phyloP scores from a whole-genome alignment of 805 yeast genomes.

The Yarrowia sp. region DNA sequence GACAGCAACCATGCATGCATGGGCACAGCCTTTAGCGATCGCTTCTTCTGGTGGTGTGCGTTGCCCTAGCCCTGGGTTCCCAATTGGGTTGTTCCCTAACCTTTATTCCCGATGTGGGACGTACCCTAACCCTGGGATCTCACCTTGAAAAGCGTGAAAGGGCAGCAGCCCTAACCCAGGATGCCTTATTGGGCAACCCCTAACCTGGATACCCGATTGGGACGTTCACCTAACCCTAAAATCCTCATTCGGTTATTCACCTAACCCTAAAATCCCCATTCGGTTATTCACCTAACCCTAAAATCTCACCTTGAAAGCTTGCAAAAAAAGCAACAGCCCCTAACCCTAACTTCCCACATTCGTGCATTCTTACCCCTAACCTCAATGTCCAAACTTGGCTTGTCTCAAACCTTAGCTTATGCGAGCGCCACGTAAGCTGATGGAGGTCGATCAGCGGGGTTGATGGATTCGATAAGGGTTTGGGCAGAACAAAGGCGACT shows the following conservation, averaged over 20 bases:
- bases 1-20: slow-evolving; percentile 31
- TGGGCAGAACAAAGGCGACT: not conserved
- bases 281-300: too few species aligned
- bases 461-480: slow-evolving; percentile 15
- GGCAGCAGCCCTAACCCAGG: slow-evolving; percentile 15
- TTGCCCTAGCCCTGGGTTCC: not conserved
- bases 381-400: not conserved
- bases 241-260: too few species aligned
- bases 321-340: too few species aligned
- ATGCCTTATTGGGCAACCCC: not conserved
- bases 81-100: too few species aligned
- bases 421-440: slow-evolving; percentile 22
- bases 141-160: too few species aligned
- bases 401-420: not conserved
- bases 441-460: slow-evolving; percentile 21
- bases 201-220: too few species aligned
- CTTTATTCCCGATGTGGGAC: too few species aligned
- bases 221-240: too few species aligned
- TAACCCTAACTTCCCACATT: not conserved
- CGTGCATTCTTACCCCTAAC: not conserved
- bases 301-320: too few species aligned
- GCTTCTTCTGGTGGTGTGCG: too few species aligned
- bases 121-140: too few species aligned
- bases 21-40: slow-evolving; percentile 8
- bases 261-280: too few species aligned